Evolutionary conservation across 192 early-diverging fungal species (phyloP), one percentile per base, ranked within the genome.

Genomic region (Rhizophagus sp.): DNA sequence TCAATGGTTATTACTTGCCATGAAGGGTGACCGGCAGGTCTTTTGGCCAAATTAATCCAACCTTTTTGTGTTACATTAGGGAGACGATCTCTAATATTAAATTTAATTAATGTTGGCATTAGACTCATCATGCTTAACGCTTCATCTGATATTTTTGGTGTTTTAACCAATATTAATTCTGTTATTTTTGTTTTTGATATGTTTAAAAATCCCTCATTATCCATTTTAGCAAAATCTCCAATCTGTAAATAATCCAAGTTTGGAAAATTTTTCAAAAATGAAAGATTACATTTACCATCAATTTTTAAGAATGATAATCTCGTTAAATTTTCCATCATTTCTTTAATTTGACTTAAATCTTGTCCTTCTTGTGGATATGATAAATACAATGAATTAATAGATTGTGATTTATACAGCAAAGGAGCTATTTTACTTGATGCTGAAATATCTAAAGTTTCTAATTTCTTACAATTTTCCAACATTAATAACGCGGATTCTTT

Each of bases 41-140:
- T 44, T 65, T 52, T 79, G 1, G 61, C 77, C 3, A 79, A 69
- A 17, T 44, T 19, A 25, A 79, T 41, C 77, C 77, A 79, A n/a
- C 77, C 77, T 24, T 70, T 3, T 39, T 36, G n/a, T 13, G 77
- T 79, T 33, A 79, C 66, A 79, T 79, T 66, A 52, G 11, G 65
- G 7, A 69, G 15, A 24, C 67, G 13, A 34, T 57, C 65, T n/a
- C 67, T 25, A 30, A 79, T 52, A 22, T 25, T 27, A 50, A 79
- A 69, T 57, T 50, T 69, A 19, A 57, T 24, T 50, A 79, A 36
- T 39, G 64, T 69, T n/a, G 19, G 15, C 77, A 79, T 79, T 12
- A 64, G 70, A 19, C 39, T 44, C 4, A 79, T 30, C 19, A 36
- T 68, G 4, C 10, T 1, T 65, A 79, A 64, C 7, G 39, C 65